Base-by-base conservation (phyloP, 768 basidiomycete species). In the Calocybe cyanea region DNA sequence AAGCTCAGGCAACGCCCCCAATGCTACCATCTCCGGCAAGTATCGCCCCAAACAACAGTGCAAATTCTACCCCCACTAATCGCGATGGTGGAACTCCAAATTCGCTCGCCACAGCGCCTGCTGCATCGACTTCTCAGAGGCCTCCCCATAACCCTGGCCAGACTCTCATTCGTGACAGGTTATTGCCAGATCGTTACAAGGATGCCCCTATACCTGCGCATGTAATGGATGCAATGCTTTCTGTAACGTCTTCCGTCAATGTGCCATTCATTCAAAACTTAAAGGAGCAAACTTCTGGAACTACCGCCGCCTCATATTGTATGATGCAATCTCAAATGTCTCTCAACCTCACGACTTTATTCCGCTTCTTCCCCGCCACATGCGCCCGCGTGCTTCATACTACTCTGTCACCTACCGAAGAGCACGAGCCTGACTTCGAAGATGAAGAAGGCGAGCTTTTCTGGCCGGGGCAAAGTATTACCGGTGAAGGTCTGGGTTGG, bases 371-470 rank as follows among this genome's bases (percentile, higher is more conserved):
- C 65, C 88, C 88, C 19, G 75, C 69, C 23, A 90, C 88, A 0
- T 87, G 84, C 60, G 75, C 81, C 8, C 82, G 88, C 37, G 77
- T 90, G 72, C 72, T 87, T 54, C 68, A 80, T 49, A 78, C 83
- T 18, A 80, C 78, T 18, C 65, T 87, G 41, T 66, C 72, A 0
- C 69, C 76, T 0, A 71, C 72, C 13, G 87, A 91, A 52, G 87
- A 91, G 61, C 75, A 84, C 45, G 86, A 89, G 50, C 83, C 85
- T 9, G 87, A 90, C 52, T 78, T 90, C 43, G 87, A 90, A 60
- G 88, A 91, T 54, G 85, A 88, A 52, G 87, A 88, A 60, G 85
- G 87, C 52, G 88, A 90, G 57, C 69, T 91, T n/a, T 87, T 80
- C 58, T 90, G 87, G 88, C 88, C 87, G 0, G 81, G 81, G 34